These are phyloP conservation scores for Angophora floribunda DNA, from an alignment of 345 rosid species.

Conservation along the genomic window DNA sequence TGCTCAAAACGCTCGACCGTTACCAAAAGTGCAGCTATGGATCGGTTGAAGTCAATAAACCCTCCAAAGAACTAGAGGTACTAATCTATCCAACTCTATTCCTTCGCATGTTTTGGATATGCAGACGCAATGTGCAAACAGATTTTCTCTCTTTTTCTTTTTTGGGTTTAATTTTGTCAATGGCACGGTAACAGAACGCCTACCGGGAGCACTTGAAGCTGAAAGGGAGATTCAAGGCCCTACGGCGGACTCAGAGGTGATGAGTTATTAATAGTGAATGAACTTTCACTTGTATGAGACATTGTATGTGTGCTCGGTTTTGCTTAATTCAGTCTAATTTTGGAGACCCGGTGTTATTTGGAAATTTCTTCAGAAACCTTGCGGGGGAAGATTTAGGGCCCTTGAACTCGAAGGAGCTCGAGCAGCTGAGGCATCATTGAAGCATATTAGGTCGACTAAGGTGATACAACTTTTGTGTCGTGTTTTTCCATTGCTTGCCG, in stretches of 20 bases:
- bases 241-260: constrained; percentile 86
- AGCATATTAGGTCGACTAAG: constrained; percentile 87
- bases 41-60: constrained; percentile 72
- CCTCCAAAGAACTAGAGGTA: constrained; percentile 91
- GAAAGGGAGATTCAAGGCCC: constrained; percentile 61
- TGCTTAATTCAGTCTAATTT: background rate
- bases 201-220: constrained; percentile 88
- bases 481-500: constrained; percentile 26
- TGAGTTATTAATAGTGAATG: background rate
- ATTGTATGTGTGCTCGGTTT: background rate
- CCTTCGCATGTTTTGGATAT: background rate
- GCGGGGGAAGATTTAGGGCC: constrained; percentile 96
- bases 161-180: background rate
- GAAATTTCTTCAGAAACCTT: constrained; percentile 41
- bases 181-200: constrained; percentile 43
- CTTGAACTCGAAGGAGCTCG: constrained; percentile 81
- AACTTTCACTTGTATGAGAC: background rate
- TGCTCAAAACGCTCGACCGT: constrained; percentile 87
- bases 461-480: constrained; percentile 10
- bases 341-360: background rate
- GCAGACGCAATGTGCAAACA: background rate
- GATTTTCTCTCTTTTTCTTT: background rate
- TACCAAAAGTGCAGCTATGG: constrained; percentile 97
- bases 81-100: background rate
- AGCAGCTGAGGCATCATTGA: constrained; percentile 86